Conservation (phyloP, 2,329 filamentous ascomycete genomes). For the Paecilomyces sp. region DNA sequence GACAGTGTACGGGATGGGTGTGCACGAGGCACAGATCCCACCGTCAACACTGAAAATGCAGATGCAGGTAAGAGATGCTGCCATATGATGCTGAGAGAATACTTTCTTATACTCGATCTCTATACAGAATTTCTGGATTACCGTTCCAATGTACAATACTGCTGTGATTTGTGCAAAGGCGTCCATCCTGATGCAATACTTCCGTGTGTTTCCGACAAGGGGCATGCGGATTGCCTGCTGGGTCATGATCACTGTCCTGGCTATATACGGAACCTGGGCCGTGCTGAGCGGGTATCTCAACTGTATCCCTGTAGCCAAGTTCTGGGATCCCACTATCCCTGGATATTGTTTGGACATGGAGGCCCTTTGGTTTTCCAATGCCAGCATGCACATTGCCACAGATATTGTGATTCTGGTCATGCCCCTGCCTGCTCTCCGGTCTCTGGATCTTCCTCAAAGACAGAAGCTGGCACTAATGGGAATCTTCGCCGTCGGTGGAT, state of each 20-base stretch:
- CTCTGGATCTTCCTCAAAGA: conserved; percentile 33
- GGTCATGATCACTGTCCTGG: conserved; percentile 29
- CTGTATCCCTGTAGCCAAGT: conserved; percentile 28
- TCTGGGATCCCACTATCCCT: conserved; percentile 21
- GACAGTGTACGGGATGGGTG: conserved; percentile 27
- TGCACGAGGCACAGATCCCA: conserved; percentile 24
- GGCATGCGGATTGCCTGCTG: conserved; percentile 29
- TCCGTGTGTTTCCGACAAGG: conserved; percentile 36
- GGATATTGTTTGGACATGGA: conserved; percentile 33
- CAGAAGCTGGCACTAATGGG: conserved; percentile 36
- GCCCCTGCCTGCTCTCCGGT: conserved; percentile 36
- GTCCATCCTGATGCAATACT: conserved; percentile 44
- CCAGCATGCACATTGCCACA: conserved; percentile 37
- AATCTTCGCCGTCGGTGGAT: conserved; percentile 35
- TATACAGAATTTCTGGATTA: conserved; percentile 28
- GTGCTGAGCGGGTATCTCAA: conserved; percentile 29
- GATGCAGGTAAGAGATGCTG: conserved; percentile 19
- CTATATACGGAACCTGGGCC: conserved; percentile 26
- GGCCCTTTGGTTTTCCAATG: conserved; percentile 38
- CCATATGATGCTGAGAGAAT: background rate
- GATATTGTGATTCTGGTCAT: conserved; percentile 39
- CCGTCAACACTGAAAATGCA: conserved; percentile 20
- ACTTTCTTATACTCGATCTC: background rate
- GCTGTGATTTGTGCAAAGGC: conserved; percentile 37
- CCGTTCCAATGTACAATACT: conserved; percentile 32